Base-by-base conservation (phyloP, 768 basidiomycete species). In the Boletellus ananas region DNA sequence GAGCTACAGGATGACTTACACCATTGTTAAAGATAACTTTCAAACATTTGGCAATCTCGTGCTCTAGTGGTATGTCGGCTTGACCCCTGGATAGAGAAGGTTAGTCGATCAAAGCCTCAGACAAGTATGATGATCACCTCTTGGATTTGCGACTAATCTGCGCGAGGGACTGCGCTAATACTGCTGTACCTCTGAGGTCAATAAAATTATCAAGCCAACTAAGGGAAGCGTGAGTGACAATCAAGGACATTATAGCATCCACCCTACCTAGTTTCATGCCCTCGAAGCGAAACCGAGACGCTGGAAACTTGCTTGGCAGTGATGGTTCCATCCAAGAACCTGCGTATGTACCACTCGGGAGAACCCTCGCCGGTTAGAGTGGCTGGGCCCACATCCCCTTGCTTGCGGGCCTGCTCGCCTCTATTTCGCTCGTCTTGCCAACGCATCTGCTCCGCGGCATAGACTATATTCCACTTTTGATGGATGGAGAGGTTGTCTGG, bases 301-400 rank as follows among this genome's bases (percentile, higher is more conserved):
- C 87, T 83, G 18, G 78, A 74, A 10, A 90, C 88, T 55, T 93
- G 84, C 68, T 90, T 89, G 36, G 83, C 70, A 1, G 85, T 93
- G 43, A 96, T 83, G 2, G 87, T 87, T 51, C 83, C 82, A 62
- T 94, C 88, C 62, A 97, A 74, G 64, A 96, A 91, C 68, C 86
- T 91, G 67, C 85, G 81, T 56, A 98, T 82, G 64, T 93, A 97
- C 87, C 88, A 96, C 65, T 96, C 89, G 1, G 94, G 93, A 9
- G 87, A 82, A 54, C 87, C 85, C 47, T 83, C 80, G 18, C 79
- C 68, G 18, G 81, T 76, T 18, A 76, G 66, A 6, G 71, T 68
- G 7, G 80, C 58, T 47, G 80, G 79, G 6, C 84, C 82, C 3
- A 74, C 63, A 54, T 87, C 86, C 6, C 71, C 72, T 60, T 83